Base-by-base conservation (phyloP, 768 basidiomycete species). In the Rubroboletus satanas region DNA sequence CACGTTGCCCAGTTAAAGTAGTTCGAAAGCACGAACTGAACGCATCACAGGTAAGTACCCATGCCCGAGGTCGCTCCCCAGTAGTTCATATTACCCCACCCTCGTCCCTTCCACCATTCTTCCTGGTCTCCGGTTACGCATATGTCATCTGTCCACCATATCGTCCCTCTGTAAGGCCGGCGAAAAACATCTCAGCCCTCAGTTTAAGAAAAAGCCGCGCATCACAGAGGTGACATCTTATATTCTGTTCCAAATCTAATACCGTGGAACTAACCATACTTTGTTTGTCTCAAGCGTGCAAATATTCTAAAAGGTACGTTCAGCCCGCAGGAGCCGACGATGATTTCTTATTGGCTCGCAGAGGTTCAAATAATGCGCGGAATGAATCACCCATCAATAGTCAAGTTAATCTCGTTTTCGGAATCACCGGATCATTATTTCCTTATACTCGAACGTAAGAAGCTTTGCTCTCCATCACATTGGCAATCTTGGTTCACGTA, bases 311-410 rank as follows among this genome's bases (percentile, higher is more conserved):
- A 99, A 82, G 90, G 90, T 84, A 52, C 45, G 32, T 45, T 50
- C 26, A 37, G 23, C 32, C 7, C 21, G 26, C 14, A 10, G 4
- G n/a, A 45, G 5, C 28, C 10, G 18, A 32, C 7, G 23, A 42
- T 54, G 36, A 49, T 57, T 51, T 14, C 47, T 52, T 14, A 59
- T 37, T 35, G 10, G 35, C 51, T 45, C 55, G 7, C 69, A 93
- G 97, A 99, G 85, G 97, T 99, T 12, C 94, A 97, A 73, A 98
- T 99, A 66, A 99, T 99, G 96, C 90, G 95, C 35, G 91, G 92
- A 15, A 90, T 84, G 49, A 85, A 88, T 58, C 94, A 98, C 66
- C 87, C 93, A n/a, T 82, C 87, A 28, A 87, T 99, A 65, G 88
- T 98, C 66, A 94, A 93, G 71, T 85, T 99, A 17, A 75, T 87